Conservation (phyloP, 176 grass and related monocot species). For the Cocos nucifera region DNA sequence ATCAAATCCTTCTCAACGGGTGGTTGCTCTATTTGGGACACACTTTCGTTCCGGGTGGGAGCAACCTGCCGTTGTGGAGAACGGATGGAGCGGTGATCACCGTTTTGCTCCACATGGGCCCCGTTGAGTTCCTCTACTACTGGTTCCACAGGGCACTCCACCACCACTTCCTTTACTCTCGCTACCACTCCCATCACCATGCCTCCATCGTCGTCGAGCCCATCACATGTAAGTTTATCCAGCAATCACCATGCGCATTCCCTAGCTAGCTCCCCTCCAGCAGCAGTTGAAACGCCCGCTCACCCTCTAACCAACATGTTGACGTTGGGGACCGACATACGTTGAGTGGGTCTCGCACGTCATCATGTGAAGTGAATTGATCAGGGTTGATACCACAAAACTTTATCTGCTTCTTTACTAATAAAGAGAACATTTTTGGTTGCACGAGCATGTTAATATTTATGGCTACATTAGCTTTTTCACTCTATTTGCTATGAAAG, state of each 20-base stretch:
- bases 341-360: no score
- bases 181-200: slow-evolving; percentile 87
- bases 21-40: slow-evolving; percentile 38
- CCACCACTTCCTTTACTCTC: slow-evolving; percentile 88
- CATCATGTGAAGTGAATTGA: no score
- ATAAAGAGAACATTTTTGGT: no score
- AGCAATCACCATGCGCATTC: slow-evolving; percentile 35
- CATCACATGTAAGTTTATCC: slow-evolving; percentile 53
- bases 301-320: slow-evolving; percentile 76
- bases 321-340: slow-evolving; percentile 56
- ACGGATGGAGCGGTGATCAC: slow-evolving; percentile 35
- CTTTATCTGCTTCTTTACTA: no score
- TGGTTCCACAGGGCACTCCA: slow-evolving; percentile 87
- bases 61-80: slow-evolving; percentile 49
- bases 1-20: slow-evolving; percentile 72
- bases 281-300: slow-evolving; percentile 40
- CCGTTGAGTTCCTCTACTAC: slow-evolving; percentile 96
- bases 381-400: no score
- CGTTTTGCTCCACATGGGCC: slow-evolving; percentile 38
- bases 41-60: slow-evolving; percentile 4
- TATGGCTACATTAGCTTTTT: no score
- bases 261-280: slow-evolving; percentile 51
- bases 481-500: no score
- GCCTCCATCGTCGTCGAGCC: slow-evolving; percentile 82
- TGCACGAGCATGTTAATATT: no score